These are phyloP conservation scores for Ophiostoma angusticollis DNA, from an alignment of 2,329 filamentous ascomycete genomes.

Conservation along the genomic window DNA sequence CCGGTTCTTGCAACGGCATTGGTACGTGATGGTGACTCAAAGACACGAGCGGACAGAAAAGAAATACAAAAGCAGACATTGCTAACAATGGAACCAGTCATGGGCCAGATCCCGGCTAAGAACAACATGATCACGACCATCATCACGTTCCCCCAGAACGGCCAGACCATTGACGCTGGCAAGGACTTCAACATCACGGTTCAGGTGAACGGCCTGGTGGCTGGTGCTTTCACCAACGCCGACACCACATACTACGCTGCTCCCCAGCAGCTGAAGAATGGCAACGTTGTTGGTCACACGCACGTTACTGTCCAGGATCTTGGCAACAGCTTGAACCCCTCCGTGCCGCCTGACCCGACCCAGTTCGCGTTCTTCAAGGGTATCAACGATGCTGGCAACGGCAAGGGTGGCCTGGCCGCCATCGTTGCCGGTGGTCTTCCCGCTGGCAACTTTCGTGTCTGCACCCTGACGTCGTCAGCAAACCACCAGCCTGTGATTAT, in stretches of 20 bases:
- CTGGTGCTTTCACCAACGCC: constrained; percentile 50
- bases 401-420: constrained; percentile 24
- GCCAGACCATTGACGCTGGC: constrained; percentile 33
- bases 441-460: constrained; percentile 29
- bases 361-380: constrained; percentile 32
- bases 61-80: neutral
- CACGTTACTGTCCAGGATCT: constrained; percentile 46
- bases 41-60: neutral
- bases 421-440: constrained; percentile 26
- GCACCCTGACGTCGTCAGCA: constrained; percentile 27
- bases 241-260: constrained; percentile 45
- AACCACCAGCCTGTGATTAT: constrained; percentile 33
- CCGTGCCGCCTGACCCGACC: constrained; percentile 34
- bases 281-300: constrained; percentile 44
- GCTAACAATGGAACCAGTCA: constrained; percentile 24
- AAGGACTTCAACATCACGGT: constrained; percentile 39
- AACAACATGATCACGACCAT: constrained; percentile 43
- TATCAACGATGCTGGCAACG: constrained; percentile 28
- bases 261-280: constrained; percentile 37
- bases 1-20: constrained; percentile 51
- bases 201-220: constrained; percentile 37
- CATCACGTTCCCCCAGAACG: constrained; percentile 37
- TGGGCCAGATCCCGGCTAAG: constrained; percentile 45
- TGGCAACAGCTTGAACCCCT: constrained; percentile 36
- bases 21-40: constrained; percentile 25